Evolutionary conservation across 805 yeast genomes (phyloP).

Genomic region (Starmera dryadoides): DNA sequence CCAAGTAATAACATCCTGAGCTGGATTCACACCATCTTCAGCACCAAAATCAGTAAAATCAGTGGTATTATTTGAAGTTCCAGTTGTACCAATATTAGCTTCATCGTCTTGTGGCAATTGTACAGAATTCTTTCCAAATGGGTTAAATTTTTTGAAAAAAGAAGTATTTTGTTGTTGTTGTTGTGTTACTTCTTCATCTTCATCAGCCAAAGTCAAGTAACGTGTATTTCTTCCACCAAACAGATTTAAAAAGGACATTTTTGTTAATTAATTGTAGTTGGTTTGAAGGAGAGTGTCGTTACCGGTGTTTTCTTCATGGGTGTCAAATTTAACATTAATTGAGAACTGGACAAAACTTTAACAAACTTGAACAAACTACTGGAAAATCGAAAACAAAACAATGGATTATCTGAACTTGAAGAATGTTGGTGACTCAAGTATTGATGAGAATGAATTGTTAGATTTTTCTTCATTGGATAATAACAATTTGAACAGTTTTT

Average conservation of each 20-base stretch:
- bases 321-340: too few relatives aligned
- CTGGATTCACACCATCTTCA: not conserved
- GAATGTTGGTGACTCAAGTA: conserved; percentile 3
- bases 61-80: too few relatives aligned
- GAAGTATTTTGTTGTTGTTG: too few relatives aligned
- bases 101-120: not conserved
- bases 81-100: not conserved
- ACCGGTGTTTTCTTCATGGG: not conserved
- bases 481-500: not conserved
- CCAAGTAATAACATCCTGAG: not conserved
- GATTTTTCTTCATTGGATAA: conserved; percentile 14
- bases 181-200: not conserved
- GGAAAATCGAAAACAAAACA: not conserved
- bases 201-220: not conserved
- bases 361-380: not conserved
- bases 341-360: not conserved
- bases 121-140: not conserved
- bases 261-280: not conserved
- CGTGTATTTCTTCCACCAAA: not conserved
- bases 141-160: not conserved
- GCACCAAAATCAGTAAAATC: not conserved
- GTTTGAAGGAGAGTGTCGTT: not conserved
- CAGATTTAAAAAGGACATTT: not conserved
- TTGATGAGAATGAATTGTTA: conserved; percentile 13
- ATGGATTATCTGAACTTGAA: conserved; percentile 2